Percentiles rank a stretch among this genome's conserved stretches.
phyloP scores from a whole-genome alignment of 1,139 yeast species.

The Lodderomyces theae region DNA sequence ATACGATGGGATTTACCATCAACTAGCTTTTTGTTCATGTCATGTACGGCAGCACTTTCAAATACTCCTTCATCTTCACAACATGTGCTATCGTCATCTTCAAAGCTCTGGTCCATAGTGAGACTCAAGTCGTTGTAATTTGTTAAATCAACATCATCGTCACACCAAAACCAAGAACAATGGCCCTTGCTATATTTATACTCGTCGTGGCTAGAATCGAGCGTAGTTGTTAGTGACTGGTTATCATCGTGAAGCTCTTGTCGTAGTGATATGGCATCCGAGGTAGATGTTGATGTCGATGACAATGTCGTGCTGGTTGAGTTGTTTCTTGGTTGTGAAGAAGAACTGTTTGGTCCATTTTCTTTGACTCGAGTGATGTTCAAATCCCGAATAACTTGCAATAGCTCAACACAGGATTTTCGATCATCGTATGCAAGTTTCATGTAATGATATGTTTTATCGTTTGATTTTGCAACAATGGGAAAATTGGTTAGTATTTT shows the following conservation, averaged over 20 bases:
- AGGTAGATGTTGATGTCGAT: constrained; percentile 1
- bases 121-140: constrained; percentile 24
- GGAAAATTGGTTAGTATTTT: constrained; percentile 17
- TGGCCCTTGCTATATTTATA: constrained; percentile 9
- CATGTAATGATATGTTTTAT: constrained; percentile 27
- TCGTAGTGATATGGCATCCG: not conserved
- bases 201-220: not conserved
- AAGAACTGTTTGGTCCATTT: not conserved
- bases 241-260: not conserved
- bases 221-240: not conserved
- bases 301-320: constrained; percentile 5
- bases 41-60: constrained; percentile 6
- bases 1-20: constrained; percentile 7
- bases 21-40: constrained; percentile 10
- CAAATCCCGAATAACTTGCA: constrained; percentile 21
- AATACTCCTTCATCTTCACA: constrained; percentile 4
- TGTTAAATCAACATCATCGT: constrained; percentile 30
- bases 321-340: constrained; percentile 2
- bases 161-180: constrained; percentile 40
- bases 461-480: constrained; percentile 15
- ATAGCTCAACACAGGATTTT: constrained; percentile 25
- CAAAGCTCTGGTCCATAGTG: constrained; percentile 7
- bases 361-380: constrained; percentile 12
- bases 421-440: constrained; percentile 30
- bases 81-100: constrained; percentile 7